Percentiles rank a stretch among this genome's conserved stretches.
phyloP scores from a whole-genome alignment of 352 stramenopile genomes.

The Pythium phragmitis region DNA sequence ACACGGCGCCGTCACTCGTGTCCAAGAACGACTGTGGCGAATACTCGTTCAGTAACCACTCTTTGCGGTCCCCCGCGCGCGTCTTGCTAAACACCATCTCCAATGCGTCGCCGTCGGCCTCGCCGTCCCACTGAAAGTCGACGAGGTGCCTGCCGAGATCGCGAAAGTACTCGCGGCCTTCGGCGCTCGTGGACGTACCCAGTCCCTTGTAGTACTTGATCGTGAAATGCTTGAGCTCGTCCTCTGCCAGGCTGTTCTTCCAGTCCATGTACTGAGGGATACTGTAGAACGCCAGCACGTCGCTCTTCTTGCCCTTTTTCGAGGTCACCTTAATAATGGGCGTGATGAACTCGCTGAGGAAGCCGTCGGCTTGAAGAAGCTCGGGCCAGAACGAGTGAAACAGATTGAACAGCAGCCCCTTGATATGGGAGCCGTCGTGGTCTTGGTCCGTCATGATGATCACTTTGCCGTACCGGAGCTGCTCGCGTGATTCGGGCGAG shows the following conservation, averaged over 20 bases:
- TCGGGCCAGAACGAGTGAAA: constrained; percentile 99
- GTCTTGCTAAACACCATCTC: constrained; percentile 99
- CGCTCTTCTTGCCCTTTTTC: constrained; percentile 69
- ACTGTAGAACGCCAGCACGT: constrained; percentile 94
- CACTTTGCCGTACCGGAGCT: constrained; percentile 97
- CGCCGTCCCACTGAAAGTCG: constrained; percentile 73
- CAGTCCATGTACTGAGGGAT: constrained; percentile 96
- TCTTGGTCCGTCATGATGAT: constrained; percentile 99
- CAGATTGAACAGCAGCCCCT: constrained; percentile 99
- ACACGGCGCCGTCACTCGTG: constrained; percentile 88
- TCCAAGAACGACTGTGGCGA: constrained; percentile 91
- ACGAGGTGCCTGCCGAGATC: constrained; percentile 95
- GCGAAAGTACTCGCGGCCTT: constrained; percentile 98
- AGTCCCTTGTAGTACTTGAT: constrained; percentile 99
- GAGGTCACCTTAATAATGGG: constrained; percentile 97
- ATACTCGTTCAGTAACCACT: constrained; percentile 93
- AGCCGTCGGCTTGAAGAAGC: constrained; percentile 92
- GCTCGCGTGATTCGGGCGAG: constrained; percentile 84
- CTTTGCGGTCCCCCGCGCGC: constrained; percentile 94
- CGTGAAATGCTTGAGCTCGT: constrained; percentile 87
- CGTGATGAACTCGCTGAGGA: constrained; percentile 99
- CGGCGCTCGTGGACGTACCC: constrained; percentile 95
- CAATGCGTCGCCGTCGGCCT: constrained; percentile 91
- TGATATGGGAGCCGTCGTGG: constrained; percentile 99
- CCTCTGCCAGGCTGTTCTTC: constrained; percentile 67